Percentiles rank a stretch among this genome's conserved stretches.
Evolutionary conservation across 2,329 filamentous ascomycete genomes (phyloP).

Genomic region (Aspergillus versicolor): DNA sequence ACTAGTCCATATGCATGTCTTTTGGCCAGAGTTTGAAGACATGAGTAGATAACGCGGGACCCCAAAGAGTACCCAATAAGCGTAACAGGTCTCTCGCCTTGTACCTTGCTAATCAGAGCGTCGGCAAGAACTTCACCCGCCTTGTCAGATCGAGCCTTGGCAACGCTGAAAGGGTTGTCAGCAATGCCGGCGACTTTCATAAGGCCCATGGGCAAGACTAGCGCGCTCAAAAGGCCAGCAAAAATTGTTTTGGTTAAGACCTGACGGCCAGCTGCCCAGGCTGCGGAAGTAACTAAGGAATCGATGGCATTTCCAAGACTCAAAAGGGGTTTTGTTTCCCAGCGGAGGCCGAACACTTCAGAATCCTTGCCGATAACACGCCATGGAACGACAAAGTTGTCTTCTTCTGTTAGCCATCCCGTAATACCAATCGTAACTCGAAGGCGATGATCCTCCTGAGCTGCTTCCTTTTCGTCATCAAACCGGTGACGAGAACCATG

Average conservation of each 20-base stretch:
- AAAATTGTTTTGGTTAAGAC: conserved; percentile 72
- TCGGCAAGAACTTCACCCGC: conserved; percentile 78
- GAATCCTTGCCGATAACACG: conserved; percentile 67
- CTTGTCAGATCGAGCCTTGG: conserved; percentile 74
- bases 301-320: conserved; percentile 77
- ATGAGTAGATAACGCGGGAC: conserved; percentile 78
- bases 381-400: conserved; percentile 78
- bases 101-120: conserved; percentile 75
- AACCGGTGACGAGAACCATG: conserved; percentile 54
- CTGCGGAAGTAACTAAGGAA: conserved; percentile 72
- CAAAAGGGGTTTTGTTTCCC: conserved; percentile 74
- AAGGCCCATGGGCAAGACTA: conserved; percentile 68
- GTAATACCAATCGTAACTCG: conserved; percentile 80
- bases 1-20: conserved; percentile 79
- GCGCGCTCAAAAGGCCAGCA: conserved; percentile 62
- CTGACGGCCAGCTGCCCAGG: conserved; percentile 76
- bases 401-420: conserved; percentile 73
- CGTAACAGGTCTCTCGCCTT: conserved; percentile 78
- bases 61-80: conserved; percentile 80
- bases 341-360: conserved; percentile 80
- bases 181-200: conserved; percentile 66
- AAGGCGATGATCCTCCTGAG: conserved; percentile 62
- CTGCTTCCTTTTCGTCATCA: conserved; percentile 39
- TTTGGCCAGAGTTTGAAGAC: conserved; percentile 72
- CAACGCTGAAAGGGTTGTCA: conserved; percentile 80